Conservation (phyloP, 2,329 filamentous ascomycete genomes). For the Dothideomycetes sp. region DNA sequence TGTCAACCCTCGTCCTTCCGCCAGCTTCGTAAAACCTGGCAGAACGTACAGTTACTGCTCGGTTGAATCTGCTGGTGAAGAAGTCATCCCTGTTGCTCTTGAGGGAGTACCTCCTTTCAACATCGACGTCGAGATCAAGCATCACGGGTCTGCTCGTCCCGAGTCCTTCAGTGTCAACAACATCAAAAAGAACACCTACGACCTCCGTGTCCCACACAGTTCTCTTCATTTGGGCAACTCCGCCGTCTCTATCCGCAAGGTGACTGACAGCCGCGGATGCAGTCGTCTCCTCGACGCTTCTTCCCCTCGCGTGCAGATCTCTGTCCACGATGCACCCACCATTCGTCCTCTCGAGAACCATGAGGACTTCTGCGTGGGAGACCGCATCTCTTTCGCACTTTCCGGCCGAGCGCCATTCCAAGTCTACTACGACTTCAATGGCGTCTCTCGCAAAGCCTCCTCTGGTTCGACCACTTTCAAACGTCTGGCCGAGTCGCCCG, state of each 20-base stretch:
- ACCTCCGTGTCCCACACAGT: conserved; percentile 74
- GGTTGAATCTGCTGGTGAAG: conserved; percentile 65
- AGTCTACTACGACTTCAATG: conserved; percentile 83
- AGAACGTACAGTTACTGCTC: conserved; percentile 95
- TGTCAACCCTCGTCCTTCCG: conserved; percentile 75
- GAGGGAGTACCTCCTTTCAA: conserved; percentile 80
- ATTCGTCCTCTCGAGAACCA: conserved; percentile 81
- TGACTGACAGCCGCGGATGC: conserved; percentile 80
- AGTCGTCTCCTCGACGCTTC: conserved; percentile 60
- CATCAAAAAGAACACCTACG: conserved; percentile 64
- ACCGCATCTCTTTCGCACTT: conserved; percentile 84
- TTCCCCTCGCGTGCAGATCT: conserved; percentile 73
- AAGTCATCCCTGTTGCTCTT: conserved; percentile 78
- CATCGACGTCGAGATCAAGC: conserved; percentile 86
- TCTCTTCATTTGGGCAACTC: conserved; percentile 84
- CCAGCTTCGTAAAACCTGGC: conserved; percentile 72
- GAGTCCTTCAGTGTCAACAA: conserved; percentile 75
- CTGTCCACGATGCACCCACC: conserved; percentile 84
- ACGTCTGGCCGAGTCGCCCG: conserved; percentile 84
- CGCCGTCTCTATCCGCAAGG: conserved; percentile 77
- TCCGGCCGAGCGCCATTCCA: conserved; percentile 88
- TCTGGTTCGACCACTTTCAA: conserved; percentile 76
- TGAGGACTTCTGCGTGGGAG: conserved; percentile 87
- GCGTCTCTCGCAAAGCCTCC: conserved; percentile 66
- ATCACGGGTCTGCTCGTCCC: conserved; percentile 68